Base-by-base conservation (phyloP, 169 alveolate species). In the Eimeria necatrix region DNA sequence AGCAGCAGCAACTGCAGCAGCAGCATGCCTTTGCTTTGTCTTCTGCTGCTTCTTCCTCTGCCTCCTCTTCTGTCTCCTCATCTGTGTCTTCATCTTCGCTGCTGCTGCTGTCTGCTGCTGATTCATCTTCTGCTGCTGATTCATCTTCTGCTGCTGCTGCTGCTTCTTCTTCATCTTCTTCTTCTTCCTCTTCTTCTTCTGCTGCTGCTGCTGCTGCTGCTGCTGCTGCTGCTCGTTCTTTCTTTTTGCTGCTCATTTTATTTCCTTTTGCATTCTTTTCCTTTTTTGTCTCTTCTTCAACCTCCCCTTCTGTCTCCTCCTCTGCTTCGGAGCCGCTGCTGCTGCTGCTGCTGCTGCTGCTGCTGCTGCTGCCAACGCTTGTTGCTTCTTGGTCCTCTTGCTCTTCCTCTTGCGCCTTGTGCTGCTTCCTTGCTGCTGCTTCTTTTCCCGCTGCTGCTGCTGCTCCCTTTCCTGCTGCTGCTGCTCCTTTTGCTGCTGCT, bases 51-150 rank as follows among this genome's bases (percentile, higher is more conserved):
- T 22, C 53, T 32, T 32, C 59, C 22, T 74, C 86, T 10, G 6
- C 91, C 59, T 84, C 91, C 2, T n/a, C 89, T 9, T 5, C 41
- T 52, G 22, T 59, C 24, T 60, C 78, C 49, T 81, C 91, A 5
- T 53, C 89, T 20, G 52, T 52, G 12, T 68, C 78, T 14, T 9
- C 78, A 68, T 22, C 78, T 6, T 20, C 78, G 8, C 46, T 22
- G 32, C 32, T 22, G 20, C n/a, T n/a, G n/a, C n/a, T n/a, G n/a
- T n/a, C n/a, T n/a, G n/a, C n/a, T n/a, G n/a, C n/a, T n/a, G n/a
- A n/a, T n/a, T n/a, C n/a, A n/a, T n/a, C n/a, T n/a, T n/a, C n/a
- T n/a, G n/a, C n/a, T n/a, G n/a, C n/a, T n/a, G n/a, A n/a, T n/a
- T n/a, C n/a, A n/a, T n/a, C n/a, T n/a, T n/a, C n/a, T n/a, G 68